Evolutionary conservation across 1,284 basidiomycete genomes (phyloP).

Genomic region (Rhodotorula sp.): DNA sequence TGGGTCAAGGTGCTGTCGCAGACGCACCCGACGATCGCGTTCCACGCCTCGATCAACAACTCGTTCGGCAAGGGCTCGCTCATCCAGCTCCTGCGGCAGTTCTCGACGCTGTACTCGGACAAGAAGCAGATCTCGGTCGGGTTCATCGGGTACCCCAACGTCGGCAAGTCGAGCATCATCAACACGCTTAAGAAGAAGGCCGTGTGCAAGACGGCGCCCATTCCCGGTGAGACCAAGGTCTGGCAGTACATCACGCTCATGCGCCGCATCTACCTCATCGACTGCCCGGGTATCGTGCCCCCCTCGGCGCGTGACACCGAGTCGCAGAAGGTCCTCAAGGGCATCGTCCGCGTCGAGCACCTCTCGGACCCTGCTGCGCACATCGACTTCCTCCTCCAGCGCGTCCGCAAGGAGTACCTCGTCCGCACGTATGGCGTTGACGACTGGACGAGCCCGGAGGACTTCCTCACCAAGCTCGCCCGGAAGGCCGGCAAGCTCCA

Average conservation of each 20-base stretch:
- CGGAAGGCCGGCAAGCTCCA: constrained; percentile 87
- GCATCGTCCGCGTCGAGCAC: constrained; percentile 95
- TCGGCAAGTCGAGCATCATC: constrained; percentile 96
- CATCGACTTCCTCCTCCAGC: constrained; percentile 80
- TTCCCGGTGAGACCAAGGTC: constrained; percentile 98
- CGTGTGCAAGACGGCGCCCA: constrained; percentile 94
- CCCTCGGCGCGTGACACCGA: constrained; percentile 86
- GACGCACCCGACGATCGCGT: constrained; percentile 92
- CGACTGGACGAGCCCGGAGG: constrained; percentile 66
- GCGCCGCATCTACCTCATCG: constrained; percentile 95
- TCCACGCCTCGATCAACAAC: constrained; percentile 98
- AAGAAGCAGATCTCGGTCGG: constrained; percentile 99
- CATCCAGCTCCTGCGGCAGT: constrained; percentile 95
- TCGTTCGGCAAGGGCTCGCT: constrained; percentile 98
- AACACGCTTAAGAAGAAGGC: constrained; percentile 99
- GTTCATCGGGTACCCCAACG: constrained; percentile 97
- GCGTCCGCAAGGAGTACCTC: constrained; percentile 91
- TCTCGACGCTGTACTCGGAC: constrained; percentile 94
- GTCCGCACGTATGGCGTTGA: constrained; percentile 82
- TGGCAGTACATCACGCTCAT: constrained; percentile 99
- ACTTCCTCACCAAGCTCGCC: constrained; percentile 81
- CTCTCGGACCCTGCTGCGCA: constrained; percentile 92
- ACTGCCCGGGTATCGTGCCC: constrained; percentile 98
- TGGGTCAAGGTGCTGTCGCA: constrained; percentile 96
- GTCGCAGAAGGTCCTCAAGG: constrained; percentile 92